Conservation (phyloP, 345 rosid species). For the Carallia pectinifolia region DNA sequence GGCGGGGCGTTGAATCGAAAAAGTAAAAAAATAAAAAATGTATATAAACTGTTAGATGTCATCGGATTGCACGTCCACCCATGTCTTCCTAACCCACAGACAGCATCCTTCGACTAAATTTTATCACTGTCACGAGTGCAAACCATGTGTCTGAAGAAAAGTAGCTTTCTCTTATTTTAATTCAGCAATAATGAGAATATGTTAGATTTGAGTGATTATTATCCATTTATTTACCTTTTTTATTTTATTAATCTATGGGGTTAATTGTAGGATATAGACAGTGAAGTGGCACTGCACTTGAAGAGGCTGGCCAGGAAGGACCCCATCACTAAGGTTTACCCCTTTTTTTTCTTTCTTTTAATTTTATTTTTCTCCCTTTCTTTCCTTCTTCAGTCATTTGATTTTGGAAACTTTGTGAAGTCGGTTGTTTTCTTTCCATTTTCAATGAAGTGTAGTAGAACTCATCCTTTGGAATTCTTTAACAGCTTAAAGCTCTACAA, state of each 20-base stretch:
- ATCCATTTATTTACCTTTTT: no score
- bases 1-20: no score
- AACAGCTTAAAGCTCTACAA: slow-evolving; percentile 87
- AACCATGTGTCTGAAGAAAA: no score
- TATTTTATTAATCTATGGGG: slow-evolving; percentile 2
- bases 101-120: no score
- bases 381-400: no score
- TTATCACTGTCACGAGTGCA: no score
- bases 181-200: no score
- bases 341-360: neutral
- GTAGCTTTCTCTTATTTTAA: no score
- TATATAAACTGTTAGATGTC: no score
- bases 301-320: slow-evolving; percentile 86
- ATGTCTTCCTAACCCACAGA: no score
- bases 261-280: slow-evolving; percentile 61
- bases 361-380: neutral
- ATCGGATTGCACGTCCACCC: no score
- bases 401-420: neutral
- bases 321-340: slow-evolving; percentile 79
- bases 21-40: no score
- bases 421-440: neutral
- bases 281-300: slow-evolving; percentile 80
- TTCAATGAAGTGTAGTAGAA: neutral
- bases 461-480: slow-evolving; percentile 1
- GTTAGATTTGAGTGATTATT: neutral